phyloP scores from a whole-genome alignment of 225 moss, liverwort and hornwort species.

The Neckera pumila region DNA sequence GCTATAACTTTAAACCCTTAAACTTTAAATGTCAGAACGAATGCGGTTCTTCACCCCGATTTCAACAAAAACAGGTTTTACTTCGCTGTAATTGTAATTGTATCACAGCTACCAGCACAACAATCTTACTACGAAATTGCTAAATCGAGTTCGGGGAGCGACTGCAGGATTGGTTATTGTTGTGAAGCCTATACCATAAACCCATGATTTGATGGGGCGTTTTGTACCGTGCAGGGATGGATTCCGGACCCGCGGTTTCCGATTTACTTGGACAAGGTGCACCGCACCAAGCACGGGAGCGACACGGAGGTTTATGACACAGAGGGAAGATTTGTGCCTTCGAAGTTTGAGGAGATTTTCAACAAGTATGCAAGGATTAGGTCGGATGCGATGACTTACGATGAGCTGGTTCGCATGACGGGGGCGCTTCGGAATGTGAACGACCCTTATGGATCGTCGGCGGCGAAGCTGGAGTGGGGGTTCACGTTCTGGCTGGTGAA shows the following conservation, averaged over 20 bases:
- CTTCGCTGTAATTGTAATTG: too few species aligned
- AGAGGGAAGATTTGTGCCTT: slow-evolving; percentile 30
- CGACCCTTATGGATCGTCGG: slow-evolving; percentile 43
- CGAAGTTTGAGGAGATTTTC: slow-evolving; percentile 46
- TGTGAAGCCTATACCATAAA: neutral
- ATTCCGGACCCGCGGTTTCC: slow-evolving; percentile 28
- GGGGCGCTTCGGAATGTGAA: slow-evolving; percentile 32
- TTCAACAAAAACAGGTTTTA: neutral
- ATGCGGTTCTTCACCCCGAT: neutral
- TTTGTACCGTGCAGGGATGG: slow-evolving; percentile 16
- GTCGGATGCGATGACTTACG: slow-evolving; percentile 24
- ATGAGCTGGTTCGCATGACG: slow-evolving; percentile 29
- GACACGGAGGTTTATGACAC: slow-evolving; percentile 45
- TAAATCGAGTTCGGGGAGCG: neutral
- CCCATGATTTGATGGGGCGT: neutral
- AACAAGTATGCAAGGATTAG: slow-evolving; percentile 24
- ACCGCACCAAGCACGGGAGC: slow-evolving; percentile 43
- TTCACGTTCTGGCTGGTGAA: slow-evolving; percentile 46
- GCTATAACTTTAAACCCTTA: neutral
- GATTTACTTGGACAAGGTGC: slow-evolving; percentile 34
- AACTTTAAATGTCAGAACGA: neutral
- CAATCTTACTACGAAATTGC: too few species aligned
- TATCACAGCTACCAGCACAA: neutral
- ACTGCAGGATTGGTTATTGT: too few species aligned
- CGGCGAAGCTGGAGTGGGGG: slow-evolving; percentile 46